Evolutionary conservation across 192 early-diverging fungal species (phyloP).

Genomic region (Coemansia sp.): DNA sequence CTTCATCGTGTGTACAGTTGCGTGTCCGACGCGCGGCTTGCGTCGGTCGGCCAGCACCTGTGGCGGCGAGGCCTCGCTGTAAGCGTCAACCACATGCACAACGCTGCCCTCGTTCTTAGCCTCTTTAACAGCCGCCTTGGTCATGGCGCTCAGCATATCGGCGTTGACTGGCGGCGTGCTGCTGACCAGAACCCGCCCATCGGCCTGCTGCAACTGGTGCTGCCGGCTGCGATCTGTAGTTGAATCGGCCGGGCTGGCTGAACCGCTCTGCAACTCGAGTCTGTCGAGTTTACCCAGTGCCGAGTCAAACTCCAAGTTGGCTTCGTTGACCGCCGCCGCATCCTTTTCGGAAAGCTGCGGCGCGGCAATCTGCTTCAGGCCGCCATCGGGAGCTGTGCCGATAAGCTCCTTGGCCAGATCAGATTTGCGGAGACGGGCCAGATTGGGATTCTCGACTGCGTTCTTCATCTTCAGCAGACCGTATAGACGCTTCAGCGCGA

Average conservation of each 20-base stretch:
- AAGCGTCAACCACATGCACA: constrained; percentile 38
- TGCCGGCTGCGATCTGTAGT: not conserved
- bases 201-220: not conserved
- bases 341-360: constrained; percentile 8
- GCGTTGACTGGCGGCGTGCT: constrained; percentile 30
- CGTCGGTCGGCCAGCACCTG: constrained; percentile 54
- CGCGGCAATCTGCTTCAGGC: constrained; percentile 9
- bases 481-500: constrained; percentile 79
- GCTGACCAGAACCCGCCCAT: not conserved
- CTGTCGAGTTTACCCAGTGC: constrained; percentile 43
- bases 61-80: constrained; percentile 35
- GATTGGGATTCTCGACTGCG: constrained; percentile 42
- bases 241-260: not conserved
- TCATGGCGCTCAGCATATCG: constrained; percentile 36
- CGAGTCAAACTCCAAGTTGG: constrained; percentile 47
- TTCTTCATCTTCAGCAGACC: constrained; percentile 67
- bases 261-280: constrained; percentile 29
- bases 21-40: constrained; percentile 49
- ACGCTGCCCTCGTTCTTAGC: constrained; percentile 46
- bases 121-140: constrained; percentile 46
- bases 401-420: constrained; percentile 19
- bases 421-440: constrained; percentile 26
- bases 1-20: constrained; percentile 50
- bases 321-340: constrained; percentile 21
- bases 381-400: constrained; percentile 5